Percentiles rank a stretch among this genome's conserved stretches.
These are phyloP conservation scores for Hygrophoropsis aurantiaca DNA, from an alignment of 768 basidiomycete species.

Conservation along the genomic window DNA sequence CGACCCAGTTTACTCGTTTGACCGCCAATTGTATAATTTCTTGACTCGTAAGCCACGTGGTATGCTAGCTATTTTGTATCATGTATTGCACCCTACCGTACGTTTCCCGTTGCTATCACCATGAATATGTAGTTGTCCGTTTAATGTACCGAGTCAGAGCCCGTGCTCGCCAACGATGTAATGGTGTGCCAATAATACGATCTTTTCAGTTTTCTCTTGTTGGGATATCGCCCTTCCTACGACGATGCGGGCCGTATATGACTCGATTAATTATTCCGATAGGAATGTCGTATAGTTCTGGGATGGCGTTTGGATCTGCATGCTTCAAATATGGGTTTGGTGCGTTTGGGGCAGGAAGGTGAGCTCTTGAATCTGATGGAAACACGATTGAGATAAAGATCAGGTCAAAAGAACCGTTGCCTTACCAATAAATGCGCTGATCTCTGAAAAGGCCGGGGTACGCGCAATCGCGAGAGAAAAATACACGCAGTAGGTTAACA, in stretches of 20 bases:
- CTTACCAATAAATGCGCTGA: slow-evolving; percentile 68
- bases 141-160: slow-evolving; percentile 16
- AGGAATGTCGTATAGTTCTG: slow-evolving; percentile 80
- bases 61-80: too few relatives aligned
- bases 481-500: slow-evolving; percentile 78
- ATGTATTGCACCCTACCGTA: too few relatives aligned
- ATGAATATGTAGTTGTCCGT: slow-evolving; percentile 1
- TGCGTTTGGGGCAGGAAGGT: slow-evolving; percentile 39
- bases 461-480: slow-evolving; percentile 69
- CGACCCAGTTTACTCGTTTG: too few relatives aligned
- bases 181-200: too few relatives aligned
- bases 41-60: too few relatives aligned
- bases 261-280: slow-evolving; percentile 79
- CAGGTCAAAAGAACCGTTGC: slow-evolving; percentile 11
- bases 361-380: slow-evolving; percentile 54
- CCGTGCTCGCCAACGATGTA: slow-evolving; percentile 7
- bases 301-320: slow-evolving; percentile 46
- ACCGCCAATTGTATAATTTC: too few relatives aligned
- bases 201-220: not conserved
- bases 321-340: slow-evolving; percentile 50
- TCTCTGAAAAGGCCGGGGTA: slow-evolving; percentile 70
- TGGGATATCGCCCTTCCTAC: not conserved
- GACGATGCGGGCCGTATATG: slow-evolving; percentile 43
- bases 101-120: too few relatives aligned
- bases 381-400: slow-evolving; percentile 1